Conservation (phyloP, 2,329 filamentous ascomycete species). For the Fusarium tupiense region DNA sequence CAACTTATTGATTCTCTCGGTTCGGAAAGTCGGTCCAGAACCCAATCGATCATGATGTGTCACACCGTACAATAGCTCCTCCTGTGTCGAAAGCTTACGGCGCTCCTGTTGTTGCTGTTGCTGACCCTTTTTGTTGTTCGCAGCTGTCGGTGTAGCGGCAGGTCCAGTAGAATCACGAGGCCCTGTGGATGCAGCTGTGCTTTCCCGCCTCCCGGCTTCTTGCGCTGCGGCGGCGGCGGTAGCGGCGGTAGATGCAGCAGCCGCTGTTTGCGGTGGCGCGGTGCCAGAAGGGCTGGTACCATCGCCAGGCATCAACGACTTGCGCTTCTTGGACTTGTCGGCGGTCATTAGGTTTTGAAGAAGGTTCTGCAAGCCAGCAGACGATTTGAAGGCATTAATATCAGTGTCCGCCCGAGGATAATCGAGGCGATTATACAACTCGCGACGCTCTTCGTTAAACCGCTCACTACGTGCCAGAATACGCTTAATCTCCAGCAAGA, state of each 20-base stretch:
- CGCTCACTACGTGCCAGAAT: constrained; percentile 88
- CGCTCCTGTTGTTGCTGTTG: constrained; percentile 58
- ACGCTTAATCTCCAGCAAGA: constrained; percentile 89
- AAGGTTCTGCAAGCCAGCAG: constrained; percentile 79
- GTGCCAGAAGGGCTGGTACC: constrained; percentile 57
- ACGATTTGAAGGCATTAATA: constrained; percentile 82
- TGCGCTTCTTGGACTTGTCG: constrained; percentile 91
- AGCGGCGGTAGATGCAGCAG: constrained; percentile 21
- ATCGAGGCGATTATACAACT: constrained; percentile 87
- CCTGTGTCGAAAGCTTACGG: constrained; percentile 76
- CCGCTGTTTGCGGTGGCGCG: constrained; percentile 47
- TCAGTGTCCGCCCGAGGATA: constrained; percentile 77
- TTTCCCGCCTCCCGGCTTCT: constrained; percentile 59
- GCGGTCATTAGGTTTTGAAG: constrained; percentile 83
- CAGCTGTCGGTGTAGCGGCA: constrained; percentile 47
- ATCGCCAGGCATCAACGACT: constrained; percentile 72
- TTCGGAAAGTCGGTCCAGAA: constrained; percentile 89
- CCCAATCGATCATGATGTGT: constrained; percentile 85
- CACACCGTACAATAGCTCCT: constrained; percentile 85
- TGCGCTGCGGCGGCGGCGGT: constrained; percentile 44
- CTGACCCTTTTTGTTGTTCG: constrained; percentile 61
- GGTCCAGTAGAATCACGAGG: constrained; percentile 49
- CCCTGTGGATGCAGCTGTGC: constrained; percentile 60
- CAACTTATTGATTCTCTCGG: constrained; percentile 81
- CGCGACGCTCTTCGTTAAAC: constrained; percentile 87